phyloP scores from a whole-genome alignment of 2,329 filamentous ascomycete species.

The Clonostachys byssicola region DNA sequence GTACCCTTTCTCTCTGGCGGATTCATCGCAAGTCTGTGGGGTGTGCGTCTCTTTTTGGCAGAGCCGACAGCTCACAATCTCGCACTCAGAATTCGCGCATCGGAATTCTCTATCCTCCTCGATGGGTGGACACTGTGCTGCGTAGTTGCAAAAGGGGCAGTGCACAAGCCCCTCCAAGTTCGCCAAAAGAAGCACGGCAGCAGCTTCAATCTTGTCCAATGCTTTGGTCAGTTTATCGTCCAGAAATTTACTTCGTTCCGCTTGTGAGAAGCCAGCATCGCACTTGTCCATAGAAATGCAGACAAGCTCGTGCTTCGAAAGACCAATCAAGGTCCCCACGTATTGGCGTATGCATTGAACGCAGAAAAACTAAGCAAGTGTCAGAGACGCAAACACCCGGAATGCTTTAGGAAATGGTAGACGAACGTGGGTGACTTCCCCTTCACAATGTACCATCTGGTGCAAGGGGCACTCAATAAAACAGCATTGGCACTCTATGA shows the following conservation, averaged over 20 bases:
- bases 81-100: slow-evolving; percentile 65
- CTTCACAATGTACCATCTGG: slow-evolving; percentile 64
- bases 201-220: slow-evolving; percentile 68
- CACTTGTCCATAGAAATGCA: slow-evolving; percentile 73
- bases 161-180: slow-evolving; percentile 67
- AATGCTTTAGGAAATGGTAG: background rate
- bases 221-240: slow-evolving; percentile 53
- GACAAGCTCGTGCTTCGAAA: slow-evolving; percentile 60
- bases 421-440: slow-evolving; percentile 44
- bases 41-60: slow-evolving; percentile 69
- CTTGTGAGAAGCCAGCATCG: slow-evolving; percentile 50
- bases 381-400: background rate
- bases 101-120: slow-evolving; percentile 69
- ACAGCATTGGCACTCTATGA: slow-evolving; percentile 67
- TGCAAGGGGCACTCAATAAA: slow-evolving; percentile 63
- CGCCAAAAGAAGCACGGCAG: slow-evolving; percentile 64
- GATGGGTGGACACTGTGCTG: slow-evolving; percentile 65
- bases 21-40: slow-evolving; percentile 68
- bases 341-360: slow-evolving; percentile 58
- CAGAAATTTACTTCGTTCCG: slow-evolving; percentile 53
- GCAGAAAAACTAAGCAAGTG: slow-evolving; percentile 56
- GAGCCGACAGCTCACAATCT: slow-evolving; percentile 59
- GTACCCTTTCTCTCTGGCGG: slow-evolving; percentile 52
- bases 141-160: slow-evolving; percentile 81
- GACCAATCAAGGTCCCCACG: slow-evolving; percentile 65